Base-by-base conservation (phyloP, 2,329 filamentous ascomycete species). In the Sporothrix pallida region DNA sequence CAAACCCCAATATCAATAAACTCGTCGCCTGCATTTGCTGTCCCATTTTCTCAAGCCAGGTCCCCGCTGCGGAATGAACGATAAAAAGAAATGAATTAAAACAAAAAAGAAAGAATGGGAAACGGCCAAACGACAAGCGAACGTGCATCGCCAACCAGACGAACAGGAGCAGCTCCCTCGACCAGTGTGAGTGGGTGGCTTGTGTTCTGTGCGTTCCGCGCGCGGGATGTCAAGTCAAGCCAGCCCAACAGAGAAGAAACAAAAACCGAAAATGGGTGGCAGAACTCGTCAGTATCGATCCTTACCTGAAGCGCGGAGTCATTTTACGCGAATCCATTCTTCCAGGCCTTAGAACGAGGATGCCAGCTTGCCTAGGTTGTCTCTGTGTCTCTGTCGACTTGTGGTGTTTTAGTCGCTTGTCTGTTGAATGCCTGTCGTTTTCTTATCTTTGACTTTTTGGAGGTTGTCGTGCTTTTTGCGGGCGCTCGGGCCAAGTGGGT, bases 251-350 rank as follows among this genome's bases (percentile, higher is more conserved):
- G 10, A 46, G 50, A 23, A 42, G 12, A n/a, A 10, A 71, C 15
- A 48, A 54, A 17, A 17, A 58, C 23, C 8, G 42, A 37, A 46
- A 37, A 20, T 46, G n/a, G n/a, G 9, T 20, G 20, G 31, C 31
- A 37, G 31, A 37, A 37, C 31, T 37, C 31, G 31, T 37, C 31
- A 37, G 31, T 37, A 37, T 37, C 31, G 31, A 37, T 37, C 1
- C 46, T 46, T 67, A 48, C n/a, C 23, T 46, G 60, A 65, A 42
- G 60, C 60, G 37, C 42, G 60, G n/a, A 60, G 37, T 71, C 44
- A 17, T 62, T 23, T 71, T 71, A 71, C 69, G 54, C 52, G 52
- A 71, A 62, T 31, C 42, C 69, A 62, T 71, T 60, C 48, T 50
- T 50, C 23, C n/a, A 31, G 52, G 48, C 37, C 52, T 3, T 23